phyloP scores from a whole-genome alignment of 2,329 filamentous ascomycete species.

The Sporothrix schenckii region DNA sequence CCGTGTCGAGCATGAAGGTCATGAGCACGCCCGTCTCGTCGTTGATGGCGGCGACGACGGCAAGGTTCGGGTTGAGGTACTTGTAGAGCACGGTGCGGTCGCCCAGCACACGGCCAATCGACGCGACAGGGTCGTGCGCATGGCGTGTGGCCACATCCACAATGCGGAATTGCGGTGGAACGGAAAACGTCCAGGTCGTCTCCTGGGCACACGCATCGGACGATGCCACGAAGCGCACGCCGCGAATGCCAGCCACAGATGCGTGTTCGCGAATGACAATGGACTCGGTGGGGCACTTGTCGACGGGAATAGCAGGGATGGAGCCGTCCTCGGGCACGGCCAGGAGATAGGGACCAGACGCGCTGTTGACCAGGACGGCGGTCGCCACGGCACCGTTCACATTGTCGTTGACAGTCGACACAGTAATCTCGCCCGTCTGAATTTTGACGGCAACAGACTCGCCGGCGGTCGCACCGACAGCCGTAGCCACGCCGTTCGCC shows the following conservation, averaged over 20 bases:
- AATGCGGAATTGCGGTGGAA: conserved; percentile 68
- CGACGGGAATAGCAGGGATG: conserved; percentile 51
- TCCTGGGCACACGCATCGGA: conserved; percentile 50
- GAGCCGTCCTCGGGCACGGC: conserved; percentile 56
- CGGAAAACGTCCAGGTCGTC: conserved; percentile 72
- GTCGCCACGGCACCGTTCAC: conserved; percentile 45
- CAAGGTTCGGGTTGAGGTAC: conserved; percentile 86
- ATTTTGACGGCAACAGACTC: conserved; percentile 62
- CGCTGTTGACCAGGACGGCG: conserved; percentile 57
- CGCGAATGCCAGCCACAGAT: conserved; percentile 55
- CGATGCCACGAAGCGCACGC: conserved; percentile 55
- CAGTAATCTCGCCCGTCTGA: conserved; percentile 53
- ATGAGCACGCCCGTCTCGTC: conserved; percentile 63
- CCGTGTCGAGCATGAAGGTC: conserved; percentile 80
- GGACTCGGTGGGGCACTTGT: conserved; percentile 55
- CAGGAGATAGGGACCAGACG: conserved; percentile 57
- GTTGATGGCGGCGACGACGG: conserved; percentile 72
- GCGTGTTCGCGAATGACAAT: conserved; percentile 52
- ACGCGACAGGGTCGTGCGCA: conserved; percentile 82
- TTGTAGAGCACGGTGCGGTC: conserved; percentile 96
- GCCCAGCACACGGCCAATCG: conserved; percentile 90
- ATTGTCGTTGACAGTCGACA: conserved; percentile 47
- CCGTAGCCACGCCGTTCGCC: conserved; percentile 56
- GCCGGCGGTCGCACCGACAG: conserved; percentile 61
- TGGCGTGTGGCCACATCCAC: conserved; percentile 69